Percentiles rank a stretch among this genome's conserved stretches.
phyloP scores from a whole-genome alignment of 164 flowering plant species.

The Buxus sempervirens region DNA sequence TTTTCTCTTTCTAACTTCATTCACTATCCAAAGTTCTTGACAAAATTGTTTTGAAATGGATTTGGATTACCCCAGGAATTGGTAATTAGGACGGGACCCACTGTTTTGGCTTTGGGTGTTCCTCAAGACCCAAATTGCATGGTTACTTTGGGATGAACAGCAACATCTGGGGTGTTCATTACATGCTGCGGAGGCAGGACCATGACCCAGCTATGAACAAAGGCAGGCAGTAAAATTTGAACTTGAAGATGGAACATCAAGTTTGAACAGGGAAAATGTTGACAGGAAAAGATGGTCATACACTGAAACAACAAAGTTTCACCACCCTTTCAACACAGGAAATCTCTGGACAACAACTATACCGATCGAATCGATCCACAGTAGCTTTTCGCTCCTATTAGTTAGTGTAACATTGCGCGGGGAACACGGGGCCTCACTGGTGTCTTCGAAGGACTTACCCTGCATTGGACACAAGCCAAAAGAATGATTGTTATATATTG shows the following conservation, averaged over 20 bases:
- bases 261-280: conserved; percentile 12
- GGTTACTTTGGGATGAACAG: no score
- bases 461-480: conserved; percentile 22
- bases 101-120: no score
- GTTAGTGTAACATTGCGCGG: conserved; percentile 35
- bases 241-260: conserved; percentile 3
- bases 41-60: no score
- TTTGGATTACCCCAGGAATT: no score
- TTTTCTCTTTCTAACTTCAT: no score
- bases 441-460: conserved; percentile 99
- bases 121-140: no score
- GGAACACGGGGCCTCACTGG: conserved; percentile 86
- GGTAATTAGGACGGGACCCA: no score
- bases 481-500: not conserved
- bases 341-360: conserved; percentile 11
- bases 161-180: no score
- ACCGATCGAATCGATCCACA: conserved; percentile 2
- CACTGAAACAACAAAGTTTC: conserved; percentile 15
- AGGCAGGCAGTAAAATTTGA: not conserved
- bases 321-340: conserved; percentile 14
- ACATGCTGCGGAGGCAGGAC: no score
- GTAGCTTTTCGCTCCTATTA: not conserved
- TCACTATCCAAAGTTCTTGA: no score
- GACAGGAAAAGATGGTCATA: conserved; percentile 13
- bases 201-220: no score